phyloP scores from a whole-genome alignment of 2,329 filamentous ascomycete species.

The Amphichorda felina region DNA sequence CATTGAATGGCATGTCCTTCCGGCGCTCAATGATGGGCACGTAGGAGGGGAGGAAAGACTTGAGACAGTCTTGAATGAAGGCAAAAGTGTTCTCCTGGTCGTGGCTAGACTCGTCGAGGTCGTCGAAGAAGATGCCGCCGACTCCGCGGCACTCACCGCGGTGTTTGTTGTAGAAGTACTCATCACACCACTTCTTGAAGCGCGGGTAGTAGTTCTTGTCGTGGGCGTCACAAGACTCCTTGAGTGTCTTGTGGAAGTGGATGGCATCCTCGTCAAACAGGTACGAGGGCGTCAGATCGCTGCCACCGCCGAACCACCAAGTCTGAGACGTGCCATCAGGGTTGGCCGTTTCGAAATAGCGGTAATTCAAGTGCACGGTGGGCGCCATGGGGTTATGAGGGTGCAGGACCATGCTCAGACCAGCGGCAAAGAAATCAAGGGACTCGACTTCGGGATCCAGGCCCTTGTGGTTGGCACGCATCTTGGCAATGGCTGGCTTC shows the following conservation, averaged over 20 bases:
- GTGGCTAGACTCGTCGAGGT: slow-evolving; percentile 77
- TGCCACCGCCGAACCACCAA: slow-evolving; percentile 98
- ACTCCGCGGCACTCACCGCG: slow-evolving; percentile 76
- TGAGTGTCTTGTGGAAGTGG: slow-evolving; percentile 91
- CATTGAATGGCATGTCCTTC: slow-evolving; percentile 85
- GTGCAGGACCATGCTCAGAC: slow-evolving; percentile 85
- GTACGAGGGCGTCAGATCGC: slow-evolving; percentile 85
- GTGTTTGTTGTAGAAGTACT: slow-evolving; percentile 94
- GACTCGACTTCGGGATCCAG: slow-evolving; percentile 68
- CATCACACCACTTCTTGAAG: slow-evolving; percentile 98
- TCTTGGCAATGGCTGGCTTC: slow-evolving; percentile 76
- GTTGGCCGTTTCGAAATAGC: slow-evolving; percentile 94
- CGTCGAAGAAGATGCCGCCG: slow-evolving; percentile 98
- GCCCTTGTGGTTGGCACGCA: slow-evolving; percentile 91
- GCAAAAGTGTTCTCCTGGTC: slow-evolving; percentile 83
- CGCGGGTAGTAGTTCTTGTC: slow-evolving; percentile 83
- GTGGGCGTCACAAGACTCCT: slow-evolving; percentile 86
- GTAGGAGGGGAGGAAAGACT: slow-evolving; percentile 83
- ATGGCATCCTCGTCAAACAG: slow-evolving; percentile 95
- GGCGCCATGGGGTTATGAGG: slow-evolving; percentile 94
- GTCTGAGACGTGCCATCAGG: slow-evolving; percentile 69
- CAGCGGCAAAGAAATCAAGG: slow-evolving; percentile 90
- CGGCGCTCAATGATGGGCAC: slow-evolving; percentile 77
- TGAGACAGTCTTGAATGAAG: slow-evolving; percentile 75
- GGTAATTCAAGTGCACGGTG: slow-evolving; percentile 95